Evolutionary conservation across 768 basidiomycete genomes (phyloP).

Genomic region (Leucocoprinus birnbaumii): DNA sequence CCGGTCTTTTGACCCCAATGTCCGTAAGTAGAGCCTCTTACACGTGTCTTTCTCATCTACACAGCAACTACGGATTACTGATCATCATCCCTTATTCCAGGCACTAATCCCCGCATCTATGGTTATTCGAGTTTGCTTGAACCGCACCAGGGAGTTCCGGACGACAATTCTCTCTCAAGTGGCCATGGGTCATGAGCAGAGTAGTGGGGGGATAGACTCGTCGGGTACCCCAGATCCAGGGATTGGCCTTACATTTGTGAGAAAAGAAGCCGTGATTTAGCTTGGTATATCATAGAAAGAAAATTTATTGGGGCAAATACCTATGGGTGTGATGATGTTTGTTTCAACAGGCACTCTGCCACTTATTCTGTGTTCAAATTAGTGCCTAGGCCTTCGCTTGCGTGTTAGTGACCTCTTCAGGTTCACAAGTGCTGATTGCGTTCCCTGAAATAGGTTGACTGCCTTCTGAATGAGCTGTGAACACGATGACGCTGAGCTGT

Average conservation of each 20-base stretch:
- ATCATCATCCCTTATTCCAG: neutral
- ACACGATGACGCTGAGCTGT: no score
- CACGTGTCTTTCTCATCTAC: neutral
- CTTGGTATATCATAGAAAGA: neutral
- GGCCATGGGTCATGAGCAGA: neutral
- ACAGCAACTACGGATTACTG: neutral
- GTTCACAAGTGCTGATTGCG: no score
- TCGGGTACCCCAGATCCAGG: neutral
- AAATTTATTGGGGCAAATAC: no score
- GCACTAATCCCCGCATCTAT: neutral
- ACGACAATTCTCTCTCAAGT: neutral
- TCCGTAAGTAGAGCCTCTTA: neutral
- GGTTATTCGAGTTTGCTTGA: neutral
- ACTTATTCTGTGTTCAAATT: no score
- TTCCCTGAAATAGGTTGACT: no score
- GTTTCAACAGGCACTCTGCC: no score
- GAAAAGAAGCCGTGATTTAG: no score
- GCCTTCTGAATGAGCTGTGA: no score
- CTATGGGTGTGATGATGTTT: no score
- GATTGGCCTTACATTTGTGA: neutral
- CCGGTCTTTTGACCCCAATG: neutral
- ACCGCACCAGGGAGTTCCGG: neutral
- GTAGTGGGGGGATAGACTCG: neutral
- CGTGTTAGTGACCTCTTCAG: no score
- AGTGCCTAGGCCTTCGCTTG: no score